phyloP scores from a whole-genome alignment of 441 rosid species.

The Kokia cookei region DNA sequence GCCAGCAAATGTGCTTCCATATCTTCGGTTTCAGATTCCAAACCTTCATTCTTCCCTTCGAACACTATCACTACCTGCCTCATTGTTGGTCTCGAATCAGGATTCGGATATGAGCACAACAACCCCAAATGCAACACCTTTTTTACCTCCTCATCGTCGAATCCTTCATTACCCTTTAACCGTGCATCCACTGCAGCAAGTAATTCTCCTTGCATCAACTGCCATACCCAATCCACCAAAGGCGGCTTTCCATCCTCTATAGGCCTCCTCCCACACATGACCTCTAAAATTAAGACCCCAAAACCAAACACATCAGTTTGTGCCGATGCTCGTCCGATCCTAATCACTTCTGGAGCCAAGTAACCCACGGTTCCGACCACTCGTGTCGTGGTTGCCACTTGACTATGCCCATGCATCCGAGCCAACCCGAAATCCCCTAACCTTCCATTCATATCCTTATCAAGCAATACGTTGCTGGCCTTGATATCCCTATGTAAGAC shows the following conservation, averaged over 20 bases:
- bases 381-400: slow-evolving; percentile 47
- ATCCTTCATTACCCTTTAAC: slow-evolving; percentile 20
- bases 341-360: slow-evolving; percentile 65
- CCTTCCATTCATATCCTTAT: slow-evolving; percentile 63
- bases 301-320: slow-evolving; percentile 64
- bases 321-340: slow-evolving; percentile 54
- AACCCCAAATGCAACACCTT: slow-evolving; percentile 59
- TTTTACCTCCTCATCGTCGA: slow-evolving; percentile 36
- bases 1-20: slow-evolving; percentile 47
- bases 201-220: slow-evolving; percentile 36
- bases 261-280: slow-evolving; percentile 73
- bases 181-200: slow-evolving; percentile 32
- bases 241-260: slow-evolving; percentile 55
- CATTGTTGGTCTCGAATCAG: slow-evolving; percentile 58
- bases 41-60: slow-evolving; percentile 45
- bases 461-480: slow-evolving; percentile 78
- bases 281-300: slow-evolving; percentile 62
- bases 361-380: slow-evolving; percentile 78
- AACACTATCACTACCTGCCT: slow-evolving; percentile 65
- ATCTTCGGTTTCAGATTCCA: slow-evolving; percentile 44
- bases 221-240: slow-evolving; percentile 52
- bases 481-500: slow-evolving; percentile 73
- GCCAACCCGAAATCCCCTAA: slow-evolving; percentile 74
- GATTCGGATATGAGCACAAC: slow-evolving; percentile 58
- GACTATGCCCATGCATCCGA: slow-evolving; percentile 54